Percentiles rank a stretch among this genome's conserved stretches.
phyloP scores from a whole-genome alignment of 805 yeast genomes.

The Pachysolen tannophilus region DNA sequence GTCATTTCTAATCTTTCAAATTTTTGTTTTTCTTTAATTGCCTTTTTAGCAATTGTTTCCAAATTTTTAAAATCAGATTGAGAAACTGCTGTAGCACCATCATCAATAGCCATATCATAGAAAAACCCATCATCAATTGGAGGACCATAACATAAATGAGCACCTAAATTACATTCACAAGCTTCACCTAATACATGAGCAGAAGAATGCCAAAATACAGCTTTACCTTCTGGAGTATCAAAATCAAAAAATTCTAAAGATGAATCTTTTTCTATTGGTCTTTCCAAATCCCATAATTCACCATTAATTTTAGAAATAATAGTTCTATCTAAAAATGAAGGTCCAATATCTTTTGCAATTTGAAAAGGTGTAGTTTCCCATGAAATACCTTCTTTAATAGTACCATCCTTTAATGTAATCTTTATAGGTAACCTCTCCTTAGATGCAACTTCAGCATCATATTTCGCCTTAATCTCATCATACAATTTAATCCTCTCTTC shows the following conservation, averaged over 20 bases:
- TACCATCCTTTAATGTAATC: slow-evolving; percentile 83
- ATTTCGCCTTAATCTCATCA: slow-evolving; percentile 69
- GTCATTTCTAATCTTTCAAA: slow-evolving; percentile 90
- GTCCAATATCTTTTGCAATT: slow-evolving; percentile 77
- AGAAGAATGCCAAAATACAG: slow-evolving; percentile 97
- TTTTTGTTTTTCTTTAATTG: slow-evolving; percentile 90
- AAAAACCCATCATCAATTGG: slow-evolving; percentile 98
- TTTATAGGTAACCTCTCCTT: slow-evolving; percentile 53
- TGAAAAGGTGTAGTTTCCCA: slow-evolving; percentile 89
- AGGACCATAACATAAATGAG: slow-evolving; percentile 90
- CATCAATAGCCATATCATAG: slow-evolving; percentile 85
- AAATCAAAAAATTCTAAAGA: slow-evolving; percentile 80
- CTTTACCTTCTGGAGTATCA: slow-evolving; percentile 88
- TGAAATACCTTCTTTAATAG: slow-evolving; percentile 65
- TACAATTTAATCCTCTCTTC: slow-evolving; percentile 73
- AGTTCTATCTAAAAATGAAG: slow-evolving; percentile 81
- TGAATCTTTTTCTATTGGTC: slow-evolving; percentile 77
- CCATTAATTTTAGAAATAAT: slow-evolving; percentile 91
- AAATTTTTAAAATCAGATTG: slow-evolving; percentile 78
- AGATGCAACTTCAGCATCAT: slow-evolving; percentile 63
- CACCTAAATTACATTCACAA: slow-evolving; percentile 93
- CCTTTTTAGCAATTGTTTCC: slow-evolving; percentile 82
- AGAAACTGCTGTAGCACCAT: slow-evolving; percentile 67
- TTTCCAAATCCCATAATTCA: slow-evolving; percentile 86
- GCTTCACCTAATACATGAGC: slow-evolving; percentile 98